Percentiles rank a stretch among this genome's conserved stretches.
Conservation (phyloP, 2,329 filamentous ascomycete genomes). For the Ophiostoma pallidulum region DNA sequence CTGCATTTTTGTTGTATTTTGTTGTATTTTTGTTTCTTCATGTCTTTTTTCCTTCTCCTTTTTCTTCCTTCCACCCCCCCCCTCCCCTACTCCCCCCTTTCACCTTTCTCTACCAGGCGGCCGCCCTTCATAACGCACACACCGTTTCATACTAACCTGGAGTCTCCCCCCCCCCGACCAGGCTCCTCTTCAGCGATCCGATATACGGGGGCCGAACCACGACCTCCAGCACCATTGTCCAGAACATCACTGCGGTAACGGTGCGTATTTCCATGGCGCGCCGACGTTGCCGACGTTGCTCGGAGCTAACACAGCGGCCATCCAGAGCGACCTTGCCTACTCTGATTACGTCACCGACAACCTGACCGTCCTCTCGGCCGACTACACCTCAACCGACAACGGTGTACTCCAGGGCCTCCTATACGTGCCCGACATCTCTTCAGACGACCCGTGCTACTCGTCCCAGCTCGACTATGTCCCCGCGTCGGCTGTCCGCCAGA, state of each 20-base stretch:
- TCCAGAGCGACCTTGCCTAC: slow-evolving; percentile 39
- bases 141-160: too few species aligned
- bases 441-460: slow-evolving; percentile 51
- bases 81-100: not conserved
- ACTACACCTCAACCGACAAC: slow-evolving; percentile 49
- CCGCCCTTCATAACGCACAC: too few species aligned
- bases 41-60: not conserved
- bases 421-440: slow-evolving; percentile 66
- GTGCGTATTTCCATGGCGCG: too few species aligned
- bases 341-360: slow-evolving; percentile 43
- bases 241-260: slow-evolving; percentile 47
- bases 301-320: not conserved
- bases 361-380: slow-evolving; percentile 67
- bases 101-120: too few species aligned
- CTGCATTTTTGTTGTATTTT: not conserved
- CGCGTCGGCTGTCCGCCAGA: slow-evolving; percentile 60
- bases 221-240: slow-evolving; percentile 43
- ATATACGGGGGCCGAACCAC: slow-evolving; percentile 41
- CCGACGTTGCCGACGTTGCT: too few species aligned
- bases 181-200: slow-evolving; percentile 52
- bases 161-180: too few species aligned
- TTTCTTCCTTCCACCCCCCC: not conserved
- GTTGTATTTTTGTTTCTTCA: not conserved
- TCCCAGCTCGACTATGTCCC: slow-evolving; percentile 60
- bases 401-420: slow-evolving; percentile 66